Evolutionary conservation across 2,329 filamentous ascomycete genomes (phyloP), one percentile per base, ranked within the genome.

Genomic region (Alternaria ethzedia): DNA sequence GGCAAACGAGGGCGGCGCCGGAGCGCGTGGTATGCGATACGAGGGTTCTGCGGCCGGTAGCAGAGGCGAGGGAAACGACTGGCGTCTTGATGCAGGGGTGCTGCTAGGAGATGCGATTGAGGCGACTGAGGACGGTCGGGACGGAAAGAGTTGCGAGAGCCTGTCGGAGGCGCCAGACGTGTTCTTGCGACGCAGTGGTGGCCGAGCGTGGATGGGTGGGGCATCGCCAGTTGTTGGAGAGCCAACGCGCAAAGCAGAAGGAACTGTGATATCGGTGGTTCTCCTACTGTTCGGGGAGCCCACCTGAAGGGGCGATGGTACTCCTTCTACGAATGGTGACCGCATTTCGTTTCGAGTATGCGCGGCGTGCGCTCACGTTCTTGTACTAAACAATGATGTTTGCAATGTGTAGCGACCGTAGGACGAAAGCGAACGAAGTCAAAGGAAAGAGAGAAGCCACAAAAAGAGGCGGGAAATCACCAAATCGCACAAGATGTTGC

Each of bases 141-240:
- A 78, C 13, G 76, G 78, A 49, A 79, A 80, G n/a, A 79, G 69
- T 57, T 78, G 75, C n/a, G 77, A 77, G 7, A 80, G 71, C 50
- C 75, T 71, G 49, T 75, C 71, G 20, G 77, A 79, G 4, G 68
- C 69, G 2, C 71, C 73, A 6, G 76, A 78, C 1, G 74, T 78
- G 26, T 70, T 73, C 59, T 74, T 70, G 36, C 71, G 75, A 41
- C 41, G 60, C 32, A 74, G 70, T 8, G 70, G 64, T 54, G 78
- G 76, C 47, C 74, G 71, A 52, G 60, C 50, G 20, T 70, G 59
- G 36, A 59, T 61, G 25, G 68, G 60, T 12, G 63, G 61, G 45
- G 52, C 61, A 28, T 51, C 62, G 20, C 55, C 69, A 7, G 69
- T 63, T 10, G 66, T 64, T 30, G 78, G 76, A 51, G 77, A 78